Evolutionary conservation across 768 basidiomycete genomes (phyloP), one percentile per base, ranked within the genome.

Genomic region (Roridomyces roridus): DNA sequence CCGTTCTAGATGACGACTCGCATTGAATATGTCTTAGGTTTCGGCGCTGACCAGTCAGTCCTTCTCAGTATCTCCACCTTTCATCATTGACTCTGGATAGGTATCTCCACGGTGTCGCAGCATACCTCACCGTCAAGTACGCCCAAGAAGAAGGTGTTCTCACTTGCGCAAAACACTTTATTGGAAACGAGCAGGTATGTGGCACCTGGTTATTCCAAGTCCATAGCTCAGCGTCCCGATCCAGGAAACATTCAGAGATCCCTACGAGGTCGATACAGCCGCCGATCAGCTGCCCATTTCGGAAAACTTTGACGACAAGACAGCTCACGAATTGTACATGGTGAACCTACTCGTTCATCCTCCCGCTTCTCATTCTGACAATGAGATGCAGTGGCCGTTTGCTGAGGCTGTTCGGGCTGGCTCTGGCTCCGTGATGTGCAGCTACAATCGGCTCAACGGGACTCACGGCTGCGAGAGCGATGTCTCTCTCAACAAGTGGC

Each of bases 231-330:
- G n/a, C n/a, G n/a, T n/a, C n/a, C n/a, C n/a, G n/a, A n/a, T n/a
- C n/a, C 15, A 50, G 43, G 55, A 56, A 42, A 50, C 48, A 15
- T 56, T 56, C 48, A 34, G 55, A n/a, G 36, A 56, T 26, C 34
- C 55, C 1, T 56, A 39, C 20, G 37, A 49, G n/a, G 11, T 26
- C 31, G 10, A 37, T 47, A 14, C 47, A 53, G 39, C 25, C 10
- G 17, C 46, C 9, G 55, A 29, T 20, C 55, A 56, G 42, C n/a
- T 31, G 10, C 48, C 55, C 20, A 50, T 56, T 21, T 56, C 55
- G 5, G 49, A 46, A 15, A 56, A 56, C 34, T 48, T 56, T 23
- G 55, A 49, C 46, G 55, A 56, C 42, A 56, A 37, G 41, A 49
- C 55, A 18, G 47, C 47, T 3, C 55, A 56, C 31, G 55, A 56